Conservation (phyloP, 2,329 filamentous ascomycete genomes). For the Calonectria pseudoreteaudii region DNA sequence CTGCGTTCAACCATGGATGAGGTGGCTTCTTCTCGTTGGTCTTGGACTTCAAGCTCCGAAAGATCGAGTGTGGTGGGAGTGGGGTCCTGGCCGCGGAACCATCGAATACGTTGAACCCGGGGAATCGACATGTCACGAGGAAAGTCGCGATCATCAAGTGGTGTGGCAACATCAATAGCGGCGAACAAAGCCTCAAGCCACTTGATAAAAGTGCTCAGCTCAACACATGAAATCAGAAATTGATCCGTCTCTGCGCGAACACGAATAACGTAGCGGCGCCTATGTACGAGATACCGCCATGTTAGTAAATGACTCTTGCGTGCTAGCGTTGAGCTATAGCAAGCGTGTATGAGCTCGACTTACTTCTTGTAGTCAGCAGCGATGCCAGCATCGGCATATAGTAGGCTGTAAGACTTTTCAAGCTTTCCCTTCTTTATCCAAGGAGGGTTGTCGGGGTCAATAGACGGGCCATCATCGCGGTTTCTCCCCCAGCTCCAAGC, state of each 20-base stretch:
- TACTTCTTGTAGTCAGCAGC: slow-evolving; percentile 79
- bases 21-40: slow-evolving; percentile 37
- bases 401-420: slow-evolving; percentile 76
- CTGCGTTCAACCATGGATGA: slow-evolving; percentile 31
- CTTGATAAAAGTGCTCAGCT: slow-evolving; percentile 73
- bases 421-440: slow-evolving; percentile 67
- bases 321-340: background rate
- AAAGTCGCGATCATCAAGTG: slow-evolving; percentile 77
- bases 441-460: slow-evolving; percentile 62
- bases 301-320: background rate
- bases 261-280: slow-evolving; percentile 75
- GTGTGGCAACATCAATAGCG: slow-evolving; percentile 78
- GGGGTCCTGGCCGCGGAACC: slow-evolving; percentile 57
- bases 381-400: slow-evolving; percentile 81
- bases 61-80: slow-evolving; percentile 41
- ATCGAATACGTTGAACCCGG: slow-evolving; percentile 65
- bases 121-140: slow-evolving; percentile 73
- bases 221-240: slow-evolving; percentile 75
- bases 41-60: slow-evolving; percentile 37
- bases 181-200: slow-evolving; percentile 78
- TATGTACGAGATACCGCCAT: slow-evolving; percentile 40
- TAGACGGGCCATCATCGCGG: slow-evolving; percentile 61
- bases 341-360: slow-evolving; percentile 41
- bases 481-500: slow-evolving; percentile 63
- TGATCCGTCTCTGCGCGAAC: slow-evolving; percentile 80